Conservation (phyloP, 2,329 filamentous ascomycete species). For the Blastomyces parvus region DNA sequence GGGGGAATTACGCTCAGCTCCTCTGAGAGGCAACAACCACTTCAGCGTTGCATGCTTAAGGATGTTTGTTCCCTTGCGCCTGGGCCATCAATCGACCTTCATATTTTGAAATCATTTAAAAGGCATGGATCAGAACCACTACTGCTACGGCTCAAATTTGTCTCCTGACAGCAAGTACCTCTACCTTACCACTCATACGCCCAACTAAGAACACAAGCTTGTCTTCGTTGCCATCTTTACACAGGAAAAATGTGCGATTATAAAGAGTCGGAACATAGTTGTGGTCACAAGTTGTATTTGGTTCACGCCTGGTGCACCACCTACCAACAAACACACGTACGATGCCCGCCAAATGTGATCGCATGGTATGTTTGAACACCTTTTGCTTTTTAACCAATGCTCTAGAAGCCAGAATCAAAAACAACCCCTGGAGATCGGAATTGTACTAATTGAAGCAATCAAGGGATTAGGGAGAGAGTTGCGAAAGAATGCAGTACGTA, state of each 20-base stretch:
- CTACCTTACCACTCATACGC: background rate
- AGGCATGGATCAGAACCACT: background rate
- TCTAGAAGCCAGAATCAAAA: background rate
- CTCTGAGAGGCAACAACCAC: background rate
- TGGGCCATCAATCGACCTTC: background rate
- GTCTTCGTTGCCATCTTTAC: background rate
- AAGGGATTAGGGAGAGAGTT: background rate
- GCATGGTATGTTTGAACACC: background rate
- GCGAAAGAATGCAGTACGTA: background rate
- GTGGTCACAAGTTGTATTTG: background rate
- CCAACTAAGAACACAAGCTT: background rate
- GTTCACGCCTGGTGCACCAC: background rate
- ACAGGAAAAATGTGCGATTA: constrained; percentile 4
- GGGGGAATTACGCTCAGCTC: background rate
- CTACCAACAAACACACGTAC: background rate
- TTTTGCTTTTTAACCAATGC: too few species aligned
- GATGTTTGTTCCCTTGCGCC: background rate
- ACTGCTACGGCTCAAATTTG: background rate
- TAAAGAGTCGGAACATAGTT: background rate
- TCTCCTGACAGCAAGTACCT: background rate
- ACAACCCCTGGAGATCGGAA: background rate
- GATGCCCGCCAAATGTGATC: constrained; percentile 1
- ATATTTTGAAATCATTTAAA: background rate
- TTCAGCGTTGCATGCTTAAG: background rate
- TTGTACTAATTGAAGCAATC: background rate